These are phyloP conservation scores for Delphinella strobiligena DNA, from an alignment of 2,329 filamentous ascomycete genomes.

Conservation along the genomic window DNA sequence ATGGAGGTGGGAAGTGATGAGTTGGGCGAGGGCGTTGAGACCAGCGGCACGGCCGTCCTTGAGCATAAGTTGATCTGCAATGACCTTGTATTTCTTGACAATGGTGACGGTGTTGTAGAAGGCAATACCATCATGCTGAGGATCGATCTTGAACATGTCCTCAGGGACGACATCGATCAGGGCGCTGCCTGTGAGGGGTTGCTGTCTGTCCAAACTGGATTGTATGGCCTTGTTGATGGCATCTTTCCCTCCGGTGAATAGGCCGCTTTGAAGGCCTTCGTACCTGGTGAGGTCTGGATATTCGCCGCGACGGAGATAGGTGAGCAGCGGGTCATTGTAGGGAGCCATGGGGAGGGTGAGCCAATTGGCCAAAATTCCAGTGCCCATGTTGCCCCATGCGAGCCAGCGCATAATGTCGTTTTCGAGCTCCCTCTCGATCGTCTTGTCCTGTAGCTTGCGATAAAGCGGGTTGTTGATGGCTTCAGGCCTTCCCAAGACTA, in stretches of 20 bases:
- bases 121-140: conserved; percentile 55
- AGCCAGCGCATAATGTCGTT: conserved; percentile 72
- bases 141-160: conserved; percentile 54
- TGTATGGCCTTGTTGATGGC: conserved; percentile 31
- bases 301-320: conserved; percentile 62
- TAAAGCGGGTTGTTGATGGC: conserved; percentile 76
- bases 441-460: conserved; percentile 50
- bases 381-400: conserved; percentile 85
- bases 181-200: conserved; percentile 49
- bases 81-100: conserved; percentile 51
- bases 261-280: conserved; percentile 54
- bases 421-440: conserved; percentile 51
- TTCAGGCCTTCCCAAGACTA: conserved; percentile 68
- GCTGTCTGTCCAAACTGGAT: conserved; percentile 27
- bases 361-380: conserved; percentile 67
- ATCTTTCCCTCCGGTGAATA: conserved; percentile 59
- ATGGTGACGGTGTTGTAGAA: conserved; percentile 60
- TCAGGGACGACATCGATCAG: conserved; percentile 51
- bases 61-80: conserved; percentile 50
- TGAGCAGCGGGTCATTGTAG: conserved; percentile 59
- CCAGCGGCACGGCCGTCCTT: conserved; percentile 43
- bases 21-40: conserved; percentile 52
- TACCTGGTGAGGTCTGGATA: conserved; percentile 65
- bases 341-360: conserved; percentile 74
- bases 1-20: conserved; percentile 81